These are phyloP conservation scores for Linum trigynum DNA, from an alignment of 345 rosid species.

Conservation along the genomic window DNA sequence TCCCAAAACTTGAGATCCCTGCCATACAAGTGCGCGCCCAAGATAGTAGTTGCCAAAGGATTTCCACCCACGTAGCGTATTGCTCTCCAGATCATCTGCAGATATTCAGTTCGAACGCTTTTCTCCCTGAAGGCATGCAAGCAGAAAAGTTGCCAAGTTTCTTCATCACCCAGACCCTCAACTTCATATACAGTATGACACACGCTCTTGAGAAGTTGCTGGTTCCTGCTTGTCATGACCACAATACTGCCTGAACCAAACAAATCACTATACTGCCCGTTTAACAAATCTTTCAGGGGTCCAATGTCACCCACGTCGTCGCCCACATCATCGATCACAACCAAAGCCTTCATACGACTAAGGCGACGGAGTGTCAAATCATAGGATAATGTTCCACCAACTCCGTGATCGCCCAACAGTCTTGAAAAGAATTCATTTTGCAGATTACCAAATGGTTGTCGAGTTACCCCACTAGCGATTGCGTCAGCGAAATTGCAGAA, in stretches of 20 bases:
- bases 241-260: background rate
- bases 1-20: background rate
- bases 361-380: too few species aligned
- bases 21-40: background rate
- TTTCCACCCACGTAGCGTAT: background rate
- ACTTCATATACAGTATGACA: background rate
- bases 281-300: too few species aligned
- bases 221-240: background rate
- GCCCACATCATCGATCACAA: too few species aligned
- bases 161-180: background rate
- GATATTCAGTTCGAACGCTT: background rate
- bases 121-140: background rate
- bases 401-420: too few species aligned
- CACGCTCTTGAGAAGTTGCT: background rate
- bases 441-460: too few species aligned
- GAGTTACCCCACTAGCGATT: too few species aligned
- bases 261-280: too few species aligned
- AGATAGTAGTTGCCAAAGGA: background rate
- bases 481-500: too few species aligned
- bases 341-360: too few species aligned
- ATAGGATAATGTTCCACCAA: too few species aligned
- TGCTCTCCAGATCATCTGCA: background rate
- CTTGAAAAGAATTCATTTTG: too few species aligned
- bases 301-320: too few species aligned
- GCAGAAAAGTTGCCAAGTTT: background rate